phyloP scores from a whole-genome alignment of 1,139 yeast species.

The Zygoascus sp. region DNA sequence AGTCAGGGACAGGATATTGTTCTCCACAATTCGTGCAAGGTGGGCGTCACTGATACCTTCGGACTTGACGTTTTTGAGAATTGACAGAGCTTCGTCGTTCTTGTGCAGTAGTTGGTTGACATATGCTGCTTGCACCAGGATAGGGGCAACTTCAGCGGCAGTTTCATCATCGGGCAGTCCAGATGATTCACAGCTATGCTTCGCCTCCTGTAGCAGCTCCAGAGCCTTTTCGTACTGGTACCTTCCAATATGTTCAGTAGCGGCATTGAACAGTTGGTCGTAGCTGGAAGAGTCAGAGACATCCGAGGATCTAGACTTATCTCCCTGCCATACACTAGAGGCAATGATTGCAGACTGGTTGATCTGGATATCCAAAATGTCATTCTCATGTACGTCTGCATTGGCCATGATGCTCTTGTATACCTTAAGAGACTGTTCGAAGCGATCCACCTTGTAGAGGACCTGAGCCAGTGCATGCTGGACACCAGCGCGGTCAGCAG shows the following conservation, averaged over 20 bases:
- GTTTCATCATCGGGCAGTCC: slow-evolving; percentile 42
- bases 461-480: slow-evolving; percentile 81
- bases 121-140: slow-evolving; percentile 65
- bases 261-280: slow-evolving; percentile 64
- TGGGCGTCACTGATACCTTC: slow-evolving; percentile 19
- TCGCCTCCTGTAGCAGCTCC: slow-evolving; percentile 48
- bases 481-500: slow-evolving; percentile 31
- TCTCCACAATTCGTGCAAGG: slow-evolving; percentile 17
- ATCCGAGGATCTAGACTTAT: background rate
- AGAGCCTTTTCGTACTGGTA: slow-evolving; percentile 45
- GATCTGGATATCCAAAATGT: slow-evolving; percentile 56
- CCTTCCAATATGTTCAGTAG: slow-evolving; percentile 50
- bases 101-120: slow-evolving; percentile 50
- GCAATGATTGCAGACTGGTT: slow-evolving; percentile 69
- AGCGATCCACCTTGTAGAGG: slow-evolving; percentile 60
- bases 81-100: slow-evolving; percentile 40
- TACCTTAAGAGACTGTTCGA: slow-evolving; percentile 49
- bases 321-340: slow-evolving; percentile 36
- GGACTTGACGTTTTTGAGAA: slow-evolving; percentile 33
- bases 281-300: slow-evolving; percentile 38
- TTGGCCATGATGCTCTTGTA: slow-evolving; percentile 47
- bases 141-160: slow-evolving; percentile 50
- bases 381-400: slow-evolving; percentile 27
- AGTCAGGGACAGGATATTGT: slow-evolving; percentile 22
- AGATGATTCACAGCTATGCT: slow-evolving; percentile 39